Percentiles rank a stretch among this genome's conserved stretches.
Conservation (phyloP, 176 grass and related monocot species). For the Saccharum spontaneum region DNA sequence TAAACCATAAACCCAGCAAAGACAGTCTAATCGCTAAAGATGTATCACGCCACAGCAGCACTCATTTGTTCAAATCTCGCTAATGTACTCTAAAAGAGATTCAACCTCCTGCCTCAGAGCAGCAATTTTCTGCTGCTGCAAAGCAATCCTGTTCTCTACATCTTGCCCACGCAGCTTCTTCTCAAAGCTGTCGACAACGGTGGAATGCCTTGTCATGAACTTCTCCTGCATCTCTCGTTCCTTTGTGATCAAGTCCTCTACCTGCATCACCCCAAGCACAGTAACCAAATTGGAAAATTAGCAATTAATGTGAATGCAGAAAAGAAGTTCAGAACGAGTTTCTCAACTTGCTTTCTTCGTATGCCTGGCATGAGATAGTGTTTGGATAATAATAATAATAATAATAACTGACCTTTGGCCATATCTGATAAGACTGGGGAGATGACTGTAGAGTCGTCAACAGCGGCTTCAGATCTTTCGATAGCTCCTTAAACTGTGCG, state of each 20-base stretch:
- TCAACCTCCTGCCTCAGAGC: conserved; percentile 75
- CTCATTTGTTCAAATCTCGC: conserved; percentile 58
- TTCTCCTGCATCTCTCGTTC: conserved; percentile 97
- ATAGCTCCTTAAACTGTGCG: conserved; percentile 86
- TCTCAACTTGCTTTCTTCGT: background rate
- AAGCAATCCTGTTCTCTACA: conserved; percentile 71
- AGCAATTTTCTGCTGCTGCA: conserved; percentile 81
- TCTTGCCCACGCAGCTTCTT: conserved; percentile 91
- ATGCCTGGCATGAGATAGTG: background rate
- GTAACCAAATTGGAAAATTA: conserved; percentile 5
- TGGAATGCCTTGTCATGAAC: conserved; percentile 81
- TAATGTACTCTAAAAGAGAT: conserved; percentile 72
- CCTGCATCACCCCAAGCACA: conserved; percentile 36
- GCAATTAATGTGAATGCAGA: background rate
- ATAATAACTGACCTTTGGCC: conserved; percentile 66
- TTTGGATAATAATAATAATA: background rate
- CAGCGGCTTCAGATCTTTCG: conserved; percentile 78
- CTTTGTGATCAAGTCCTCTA: conserved; percentile 75
- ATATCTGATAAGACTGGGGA: conserved; percentile 82
- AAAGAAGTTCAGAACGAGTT: background rate
- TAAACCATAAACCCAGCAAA: background rate
- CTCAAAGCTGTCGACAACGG: conserved; percentile 87
- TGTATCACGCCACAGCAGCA: background rate
- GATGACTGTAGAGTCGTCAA: conserved; percentile 70
- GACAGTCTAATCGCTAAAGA: conserved; percentile 21